Base-by-base conservation (phyloP, 2,329 filamentous ascomycete species). In the Herpotrichia juniperi region DNA sequence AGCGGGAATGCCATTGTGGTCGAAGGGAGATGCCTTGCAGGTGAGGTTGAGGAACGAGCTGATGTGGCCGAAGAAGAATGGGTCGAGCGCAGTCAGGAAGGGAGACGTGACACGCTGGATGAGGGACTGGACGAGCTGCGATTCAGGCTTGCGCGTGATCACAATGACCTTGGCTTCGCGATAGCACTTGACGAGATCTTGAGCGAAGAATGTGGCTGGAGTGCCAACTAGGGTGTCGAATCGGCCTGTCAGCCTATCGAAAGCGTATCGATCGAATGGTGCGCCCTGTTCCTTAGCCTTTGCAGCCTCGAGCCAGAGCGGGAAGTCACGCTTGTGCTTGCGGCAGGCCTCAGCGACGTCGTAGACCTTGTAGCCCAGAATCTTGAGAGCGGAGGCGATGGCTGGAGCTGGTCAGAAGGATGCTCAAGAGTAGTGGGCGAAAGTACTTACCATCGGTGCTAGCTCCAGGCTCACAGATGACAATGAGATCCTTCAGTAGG, bases 281-380 rank as follows among this genome's bases (percentile, higher is more conserved):
- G 58, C 50, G 6, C 61, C 62, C 6, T 54, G 55, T 1, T 54
- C 53, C 48, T 75, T 76, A 31, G 66, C 64, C 2, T 68, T 58
- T 24, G 71, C 62, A 7, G 74, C 70, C 34, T 73, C 64, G 22
- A 66, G 50, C 73, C 74, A 75, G 8, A 76, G 53, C 0, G 53
- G 58, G 19, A 68, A 64, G 49, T 76, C 68, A 16, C 63, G 56
- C 14, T 56, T 25, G 52, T 67, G 68, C 45, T 69, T 68, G 35
- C 51, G 59, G 16, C 71, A 67, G 22, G 74, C 72, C 14, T 68
- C 64, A 57, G 73, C 67, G 50, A 72, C 68, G 48, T 76, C 74
- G 43, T 74, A 60, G 9, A 69, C 69, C 2, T 58, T 54, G 42
- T 69, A 65, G 7, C 63, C 66, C 2, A 74, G 60, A 22, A 63